Conservation (phyloP, 176 grass and related monocot genomes). For the sorghum (Sorghum bicolor) region Sorghum_bicolor_NCBIv3 NC_012878.2:51493001-51493500, state of each 20-base stretch:
- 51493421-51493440: not conserved
- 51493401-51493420: not conserved
- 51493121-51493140: not conserved
- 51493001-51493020: not conserved
- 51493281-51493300: not conserved
- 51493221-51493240: not conserved
- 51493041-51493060: conserved; percentile 9
- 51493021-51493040: conserved; percentile 8
- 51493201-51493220: too few species aligned
- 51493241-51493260: not conserved
- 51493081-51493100: conserved; percentile 13
- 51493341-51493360: not conserved
- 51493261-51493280: not conserved
- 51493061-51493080: conserved; percentile 7
- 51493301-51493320: not conserved
- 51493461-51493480: not conserved
- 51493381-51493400: not conserved
- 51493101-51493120: not conserved
- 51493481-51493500: not conserved
- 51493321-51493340: not conserved
- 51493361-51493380: not conserved
- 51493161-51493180: not conserved
- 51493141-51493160: not conserved
- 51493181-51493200: not conserved
- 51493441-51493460: not conserved